phyloP scores from a whole-genome alignment of 371 early-diverging fungal species.

The Mortierella sp. region DNA sequence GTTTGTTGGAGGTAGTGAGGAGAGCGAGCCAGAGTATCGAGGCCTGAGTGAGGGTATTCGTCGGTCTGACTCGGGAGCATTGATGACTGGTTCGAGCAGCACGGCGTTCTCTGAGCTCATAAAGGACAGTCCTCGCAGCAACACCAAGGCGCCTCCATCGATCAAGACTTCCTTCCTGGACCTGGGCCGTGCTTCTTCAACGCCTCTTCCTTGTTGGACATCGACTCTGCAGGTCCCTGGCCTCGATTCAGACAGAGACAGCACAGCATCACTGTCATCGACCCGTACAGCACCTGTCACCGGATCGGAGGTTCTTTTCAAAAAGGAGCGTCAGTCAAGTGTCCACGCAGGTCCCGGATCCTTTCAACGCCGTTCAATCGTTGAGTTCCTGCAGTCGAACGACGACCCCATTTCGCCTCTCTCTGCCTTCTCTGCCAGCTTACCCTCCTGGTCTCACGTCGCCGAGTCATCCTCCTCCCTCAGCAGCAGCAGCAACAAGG shows the following conservation, averaged over 20 bases:
- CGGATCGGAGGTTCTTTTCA: background rate
- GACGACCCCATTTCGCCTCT: conserved; percentile 25
- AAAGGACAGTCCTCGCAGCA: background rate
- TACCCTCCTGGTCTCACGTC: conserved; percentile 11
- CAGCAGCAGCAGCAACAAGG: no score
- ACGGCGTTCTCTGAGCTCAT: background rate
- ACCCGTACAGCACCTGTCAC: background rate
- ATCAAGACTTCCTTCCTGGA: background rate
- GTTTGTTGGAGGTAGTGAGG: background rate
- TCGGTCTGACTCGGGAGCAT: conserved; percentile 23
- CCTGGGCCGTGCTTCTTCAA: background rate
- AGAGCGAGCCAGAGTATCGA: background rate
- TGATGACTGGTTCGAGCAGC: conserved; percentile 13
- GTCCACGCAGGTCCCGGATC: conserved; percentile 11
- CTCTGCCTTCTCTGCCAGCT: conserved; percentile 29
- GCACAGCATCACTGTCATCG: background rate
- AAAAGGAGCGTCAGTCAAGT: conserved; percentile 9
- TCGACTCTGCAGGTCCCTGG: background rate
- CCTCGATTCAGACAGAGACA: background rate
- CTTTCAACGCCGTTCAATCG: conserved; percentile 20
- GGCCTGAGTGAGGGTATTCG: background rate
- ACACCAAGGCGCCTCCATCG: background rate
- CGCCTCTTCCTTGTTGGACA: background rate
- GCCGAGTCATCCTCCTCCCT: background rate
- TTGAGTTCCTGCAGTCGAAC: conserved; percentile 27